phyloP scores from a whole-genome alignment of 805 yeast genomes.

The Ogataea trehaloabstinens region DNA sequence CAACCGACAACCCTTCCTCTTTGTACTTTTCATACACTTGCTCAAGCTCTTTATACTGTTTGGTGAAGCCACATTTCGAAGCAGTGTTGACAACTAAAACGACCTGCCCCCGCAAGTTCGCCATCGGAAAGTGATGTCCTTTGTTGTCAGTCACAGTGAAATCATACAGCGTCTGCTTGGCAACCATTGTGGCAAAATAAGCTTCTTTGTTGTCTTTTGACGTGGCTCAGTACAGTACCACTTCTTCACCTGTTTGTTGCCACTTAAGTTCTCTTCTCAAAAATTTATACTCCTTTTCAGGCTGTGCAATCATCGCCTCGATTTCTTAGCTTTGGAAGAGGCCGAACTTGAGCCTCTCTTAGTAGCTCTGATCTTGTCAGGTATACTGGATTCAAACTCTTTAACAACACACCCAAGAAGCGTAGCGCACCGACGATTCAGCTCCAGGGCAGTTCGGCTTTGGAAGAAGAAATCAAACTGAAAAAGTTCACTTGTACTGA shows the following conservation, averaged over 20 bases:
- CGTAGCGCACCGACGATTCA: conserved; percentile 79
- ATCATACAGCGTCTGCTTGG: conserved; percentile 53
- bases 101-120: conserved; percentile 69
- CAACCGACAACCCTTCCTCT: conserved; percentile 58
- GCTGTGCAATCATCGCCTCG: background rate
- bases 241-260: too few relatives aligned
- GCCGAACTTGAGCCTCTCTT: background rate
- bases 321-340: background rate
- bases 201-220: too few relatives aligned
- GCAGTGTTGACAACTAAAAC: conserved; percentile 87
- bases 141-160: conserved; percentile 61
- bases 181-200: background rate
- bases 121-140: conserved; percentile 58
- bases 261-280: too few relatives aligned
- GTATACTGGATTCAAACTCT: conserved; percentile 48
- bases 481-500: conserved; percentile 72
- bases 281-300: too few relatives aligned
- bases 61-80: conserved; percentile 76
- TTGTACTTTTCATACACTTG: conserved; percentile 61
- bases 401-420: conserved; percentile 70
- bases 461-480: conserved; percentile 86
- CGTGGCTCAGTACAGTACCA: too few relatives aligned
- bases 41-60: conserved; percentile 75
- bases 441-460: conserved; percentile 72
- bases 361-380: background rate